Base-by-base conservation (phyloP, 2,329 filamentous ascomycete species). In the Microdochium nivale region DNA sequence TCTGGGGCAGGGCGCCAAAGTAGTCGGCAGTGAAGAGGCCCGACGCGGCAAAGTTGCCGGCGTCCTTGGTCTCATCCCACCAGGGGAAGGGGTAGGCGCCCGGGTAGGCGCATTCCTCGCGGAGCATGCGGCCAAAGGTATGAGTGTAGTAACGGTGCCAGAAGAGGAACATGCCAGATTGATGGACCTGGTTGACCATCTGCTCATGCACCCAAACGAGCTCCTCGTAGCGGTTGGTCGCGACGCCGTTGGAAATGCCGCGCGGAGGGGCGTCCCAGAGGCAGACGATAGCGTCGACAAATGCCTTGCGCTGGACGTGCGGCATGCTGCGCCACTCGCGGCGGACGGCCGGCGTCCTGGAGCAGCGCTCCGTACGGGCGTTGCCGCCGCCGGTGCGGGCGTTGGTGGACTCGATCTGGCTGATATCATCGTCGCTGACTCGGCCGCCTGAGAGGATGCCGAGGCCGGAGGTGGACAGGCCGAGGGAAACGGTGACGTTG, bases 41-140 rank as follows among this genome's bases (percentile, higher is more conserved):
- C 2, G 62, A 55, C 51, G 60, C 54, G 47, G 55, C 48, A 50
- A 66, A 66, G 43, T 53, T 56, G 23, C 64, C 64, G 35, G 64
- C 61, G 57, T 64, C 65, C 51, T 61, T 60, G 58, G 63, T 65
- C 63, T 66, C 64, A 47, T 66, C 63, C 64, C 64, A 66, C 63
- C 63, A 66, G 21, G 61, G 57, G 54, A 66, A 59, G 16, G 62
- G 59, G n/a, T 60, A 47, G 57, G 61, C 53, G 19, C 13, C 21
- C n/a, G 40, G 40, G 54, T 65, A 66, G 37, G 61, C 62, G 46
- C 64, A 66, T 57, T 66, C 64, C 40, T 63, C 58, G 33, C 64
- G 63, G 11, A 66, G 55, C 19, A 62, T 49, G 53, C 64, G 60
- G 53, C 62, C 61, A 37, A 64, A 59, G 19, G 59, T 56, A 59